Evolutionary conservation across 2,329 filamentous ascomycete genomes (phyloP).

Genomic region (Cylindrodendrum hubeiense): DNA sequence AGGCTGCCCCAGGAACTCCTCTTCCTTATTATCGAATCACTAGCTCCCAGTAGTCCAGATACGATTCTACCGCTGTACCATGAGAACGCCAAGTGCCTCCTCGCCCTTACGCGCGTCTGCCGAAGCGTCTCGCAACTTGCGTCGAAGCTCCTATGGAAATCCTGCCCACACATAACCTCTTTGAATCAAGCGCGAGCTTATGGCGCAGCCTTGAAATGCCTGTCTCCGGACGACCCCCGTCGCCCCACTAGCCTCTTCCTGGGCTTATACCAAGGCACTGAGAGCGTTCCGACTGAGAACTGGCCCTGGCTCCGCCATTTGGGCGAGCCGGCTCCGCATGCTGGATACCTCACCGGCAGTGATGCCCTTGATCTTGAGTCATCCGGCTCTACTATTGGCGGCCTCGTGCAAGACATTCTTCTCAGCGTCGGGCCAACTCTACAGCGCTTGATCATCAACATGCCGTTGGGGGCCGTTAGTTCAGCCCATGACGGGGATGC

Average conservation of each 20-base stretch:
- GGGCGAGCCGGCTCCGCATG: not conserved
- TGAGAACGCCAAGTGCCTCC: slow-evolving; percentile 14
- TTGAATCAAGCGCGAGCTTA: slow-evolving; percentile 7
- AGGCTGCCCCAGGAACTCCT: not conserved
- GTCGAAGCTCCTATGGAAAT: slow-evolving; percentile 15
- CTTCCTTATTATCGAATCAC: slow-evolving; percentile 9
- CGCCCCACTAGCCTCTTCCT: slow-evolving; percentile 15
- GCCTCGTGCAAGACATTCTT: slow-evolving; percentile 6
- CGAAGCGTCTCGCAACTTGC: slow-evolving; percentile 15
- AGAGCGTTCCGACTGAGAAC: not conserved
- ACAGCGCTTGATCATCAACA: slow-evolving; percentile 14
- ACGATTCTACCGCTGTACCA: slow-evolving; percentile 19
- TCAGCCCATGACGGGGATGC: not conserved
- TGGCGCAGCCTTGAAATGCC: slow-evolving; percentile 2
- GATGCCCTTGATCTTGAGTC: not conserved
- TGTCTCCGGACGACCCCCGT: slow-evolving; percentile 16
- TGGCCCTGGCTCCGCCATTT: slow-evolving; percentile 5
- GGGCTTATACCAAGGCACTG: slow-evolving; percentile 10
- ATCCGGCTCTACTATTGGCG: slow-evolving; percentile 1
- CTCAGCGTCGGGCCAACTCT: slow-evolving; percentile 7
- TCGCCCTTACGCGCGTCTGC: slow-evolving; percentile 17
- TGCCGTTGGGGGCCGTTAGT: slow-evolving; percentile 12
- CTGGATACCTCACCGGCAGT: not conserved
- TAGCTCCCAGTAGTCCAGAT: slow-evolving; percentile 18
- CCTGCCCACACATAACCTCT: slow-evolving; percentile 16